These are phyloP conservation scores for Cryptosporidium xiaoi DNA, from an alignment of 169 alveolate species.

Conservation along the genomic window DNA sequence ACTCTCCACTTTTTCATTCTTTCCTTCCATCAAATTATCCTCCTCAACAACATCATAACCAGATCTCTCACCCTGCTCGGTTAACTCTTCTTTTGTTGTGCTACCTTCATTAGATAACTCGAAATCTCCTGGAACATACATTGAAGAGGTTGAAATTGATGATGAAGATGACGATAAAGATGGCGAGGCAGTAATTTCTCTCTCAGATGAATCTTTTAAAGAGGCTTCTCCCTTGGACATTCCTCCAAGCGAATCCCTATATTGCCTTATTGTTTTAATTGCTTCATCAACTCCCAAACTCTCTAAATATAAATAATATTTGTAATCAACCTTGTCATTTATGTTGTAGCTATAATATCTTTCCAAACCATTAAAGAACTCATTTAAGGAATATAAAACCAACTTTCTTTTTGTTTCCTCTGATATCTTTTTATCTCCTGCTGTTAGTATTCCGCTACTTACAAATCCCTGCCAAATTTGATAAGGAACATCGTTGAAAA, in stretches of 20 bases:
- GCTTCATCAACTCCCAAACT: conserved; percentile 8
- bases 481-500: conserved; percentile 18
- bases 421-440: not conserved
- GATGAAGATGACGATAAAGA: conserved; percentile 35
- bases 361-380: conserved; percentile 33
- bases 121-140: not conserved
- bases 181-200: not conserved
- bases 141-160: conserved; percentile 19
- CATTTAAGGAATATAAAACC: conserved; percentile 31
- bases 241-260: not conserved
- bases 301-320: conserved; percentile 5
- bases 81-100: not conserved
- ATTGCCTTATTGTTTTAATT: conserved; percentile 9
- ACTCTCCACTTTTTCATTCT: not conserved
- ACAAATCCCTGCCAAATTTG: conserved; percentile 37
- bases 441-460: conserved; percentile 7
- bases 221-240: not conserved
- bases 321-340: not conserved
- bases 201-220: not conserved
- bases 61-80: not conserved
- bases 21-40: no score
- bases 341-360: conserved; percentile 15
- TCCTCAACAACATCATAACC: no score
- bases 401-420: conserved; percentile 14
- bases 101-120: not conserved